phyloP scores from a whole-genome alignment of 257 asterid genomes.

The Verbascum thapsus region DNA sequence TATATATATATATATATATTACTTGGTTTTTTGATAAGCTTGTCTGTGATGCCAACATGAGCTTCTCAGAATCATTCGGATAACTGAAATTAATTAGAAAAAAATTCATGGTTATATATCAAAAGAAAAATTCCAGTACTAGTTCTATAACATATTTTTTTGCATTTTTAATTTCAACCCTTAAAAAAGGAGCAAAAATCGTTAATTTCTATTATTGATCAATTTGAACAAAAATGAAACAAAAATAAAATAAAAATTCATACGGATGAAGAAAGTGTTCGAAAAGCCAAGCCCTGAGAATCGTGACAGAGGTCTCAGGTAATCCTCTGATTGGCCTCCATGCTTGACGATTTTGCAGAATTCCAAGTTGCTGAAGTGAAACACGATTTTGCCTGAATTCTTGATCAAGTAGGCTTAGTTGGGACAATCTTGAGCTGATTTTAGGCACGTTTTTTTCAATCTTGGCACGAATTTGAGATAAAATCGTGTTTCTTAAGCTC shows the following conservation, averaged over 20 bases:
- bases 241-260: conserved; percentile 8
- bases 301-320: conserved; percentile 76
- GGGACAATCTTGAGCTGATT: conserved; percentile 60
- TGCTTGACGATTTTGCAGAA: conserved; percentile 55
- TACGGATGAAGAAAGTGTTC: conserved; percentile 97
- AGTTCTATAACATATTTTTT: no score
- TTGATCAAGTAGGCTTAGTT: conserved; percentile 59
- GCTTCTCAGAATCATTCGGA: conserved; percentile 89
- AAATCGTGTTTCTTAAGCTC: conserved; percentile 59
- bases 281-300: conserved; percentile 95
- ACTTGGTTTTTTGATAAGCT: conserved; percentile 94
- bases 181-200: no score
- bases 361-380: conserved; percentile 59
- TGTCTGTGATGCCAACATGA: conserved; percentile 83
- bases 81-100: conserved; percentile 54
- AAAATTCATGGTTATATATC: neutral
- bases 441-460: conserved; percentile 55
- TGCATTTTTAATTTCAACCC: no score
- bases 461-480: conserved; percentile 57
- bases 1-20: no score
- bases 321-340: conserved; percentile 92
- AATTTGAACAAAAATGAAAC: no score
- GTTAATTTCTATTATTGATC: no score
- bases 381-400: conserved; percentile 41
- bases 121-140: no score